Evolutionary conservation across 306 rosid genomes (phyloP).

Genomic region (Ammopiptanthus mongolicus): DNA sequence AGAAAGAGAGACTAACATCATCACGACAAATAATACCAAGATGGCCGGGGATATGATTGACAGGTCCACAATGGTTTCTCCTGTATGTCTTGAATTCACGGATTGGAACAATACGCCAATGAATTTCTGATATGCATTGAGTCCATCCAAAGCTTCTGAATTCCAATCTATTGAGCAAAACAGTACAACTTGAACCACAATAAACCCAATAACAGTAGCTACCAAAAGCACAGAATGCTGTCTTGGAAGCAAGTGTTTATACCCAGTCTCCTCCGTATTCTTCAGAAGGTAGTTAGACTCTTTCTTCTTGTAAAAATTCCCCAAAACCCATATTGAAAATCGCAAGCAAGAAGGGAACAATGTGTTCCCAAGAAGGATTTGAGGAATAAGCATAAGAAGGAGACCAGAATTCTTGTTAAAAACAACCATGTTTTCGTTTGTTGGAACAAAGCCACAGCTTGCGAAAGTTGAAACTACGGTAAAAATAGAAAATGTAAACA

Average conservation of each 20-base stretch:
- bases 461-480: slow-evolving; percentile 56
- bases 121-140: slow-evolving; percentile 37
- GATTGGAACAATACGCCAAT: slow-evolving; percentile 38
- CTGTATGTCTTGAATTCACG: slow-evolving; percentile 58
- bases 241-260: slow-evolving; percentile 38
- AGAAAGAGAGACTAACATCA: slow-evolving; percentile 53
- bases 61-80: slow-evolving; percentile 48
- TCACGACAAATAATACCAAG: slow-evolving; percentile 47
- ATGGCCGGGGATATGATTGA: slow-evolving; percentile 40
- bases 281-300: slow-evolving; percentile 31
- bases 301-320: slow-evolving; percentile 29
- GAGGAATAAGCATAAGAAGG: slow-evolving; percentile 44
- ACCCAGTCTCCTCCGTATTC: slow-evolving; percentile 28
- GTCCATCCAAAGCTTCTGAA: slow-evolving; percentile 30
- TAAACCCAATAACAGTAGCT: slow-evolving; percentile 39
- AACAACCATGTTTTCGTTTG: slow-evolving; percentile 67
- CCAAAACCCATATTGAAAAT: slow-evolving; percentile 26
- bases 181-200: slow-evolving; percentile 27
- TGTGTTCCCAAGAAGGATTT: slow-evolving; percentile 54
- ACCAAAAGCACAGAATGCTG: slow-evolving; percentile 29
- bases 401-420: slow-evolving; percentile 46
- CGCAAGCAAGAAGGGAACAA: slow-evolving; percentile 49
- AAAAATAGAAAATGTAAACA: slow-evolving; percentile 41
- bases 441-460: slow-evolving; percentile 66
- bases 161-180: slow-evolving; percentile 50